Conservation (phyloP, 73 alveolate species). For the Durusdinium trenchii region DNA sequence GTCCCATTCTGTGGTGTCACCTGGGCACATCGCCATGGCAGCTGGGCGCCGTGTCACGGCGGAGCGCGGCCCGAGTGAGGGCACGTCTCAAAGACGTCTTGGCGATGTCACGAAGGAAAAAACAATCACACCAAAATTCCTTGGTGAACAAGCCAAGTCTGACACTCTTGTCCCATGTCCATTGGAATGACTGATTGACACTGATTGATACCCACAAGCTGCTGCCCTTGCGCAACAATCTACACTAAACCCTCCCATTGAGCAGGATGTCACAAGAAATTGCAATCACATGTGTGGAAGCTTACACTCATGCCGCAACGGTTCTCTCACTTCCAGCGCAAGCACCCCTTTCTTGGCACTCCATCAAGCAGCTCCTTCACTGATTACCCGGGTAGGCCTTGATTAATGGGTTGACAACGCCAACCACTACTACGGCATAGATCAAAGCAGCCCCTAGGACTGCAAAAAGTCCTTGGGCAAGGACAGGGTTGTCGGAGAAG, state of each 20-base stretch:
- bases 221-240: too few species aligned
- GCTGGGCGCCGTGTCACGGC: neutral
- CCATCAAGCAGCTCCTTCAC: neutral
- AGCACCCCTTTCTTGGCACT: neutral
- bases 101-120: too few species aligned
- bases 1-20: slow-evolving; percentile 94
- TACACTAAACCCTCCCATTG: too few species aligned
- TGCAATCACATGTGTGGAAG: too few species aligned
- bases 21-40: slow-evolving; percentile 94
- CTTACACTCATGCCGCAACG: too few species aligned
- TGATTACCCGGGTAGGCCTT: slow-evolving; percentile 68
- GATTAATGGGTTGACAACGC: slow-evolving; percentile 83
- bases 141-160: too few species aligned
- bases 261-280: too few species aligned
- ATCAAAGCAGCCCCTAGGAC: slow-evolving; percentile 30
- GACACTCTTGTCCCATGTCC: too few species aligned
- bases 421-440: slow-evolving; percentile 86
- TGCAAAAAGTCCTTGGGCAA: slow-evolving; percentile 73
- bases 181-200: too few species aligned
- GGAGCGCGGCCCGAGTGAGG: neutral
- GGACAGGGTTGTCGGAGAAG: slow-evolving; percentile 53
- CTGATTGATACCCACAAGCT: too few species aligned
- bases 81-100: neutral
- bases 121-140: too few species aligned
- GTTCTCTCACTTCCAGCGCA: too few species aligned